A percentile compares a stretch with the other conserved stretches of the same genome.
Conservation (phyloP, 306 rosid species). For the Mimosa pudica region DNA sequence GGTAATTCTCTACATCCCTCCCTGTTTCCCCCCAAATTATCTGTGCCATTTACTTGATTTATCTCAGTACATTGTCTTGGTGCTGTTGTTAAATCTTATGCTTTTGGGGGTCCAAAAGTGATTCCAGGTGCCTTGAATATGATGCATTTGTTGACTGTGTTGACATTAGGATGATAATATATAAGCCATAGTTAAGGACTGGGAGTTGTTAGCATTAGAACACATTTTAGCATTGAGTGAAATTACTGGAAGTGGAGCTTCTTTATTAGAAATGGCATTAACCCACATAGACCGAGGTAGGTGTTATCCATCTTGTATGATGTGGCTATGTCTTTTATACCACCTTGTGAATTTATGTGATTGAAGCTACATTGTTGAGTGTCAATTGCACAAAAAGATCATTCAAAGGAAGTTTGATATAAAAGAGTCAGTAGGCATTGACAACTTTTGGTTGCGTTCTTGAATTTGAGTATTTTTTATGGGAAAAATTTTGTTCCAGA, state of each 20-base stretch:
- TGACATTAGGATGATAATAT: not conserved
- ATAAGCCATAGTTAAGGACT: conserved; percentile 23
- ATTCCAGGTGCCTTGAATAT: not conserved
- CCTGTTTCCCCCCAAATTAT: not conserved
- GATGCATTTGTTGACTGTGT: conserved; percentile 3
- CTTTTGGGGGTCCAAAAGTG: not conserved
- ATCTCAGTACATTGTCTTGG: not conserved
- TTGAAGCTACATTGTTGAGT: not conserved
- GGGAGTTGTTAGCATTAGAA: not conserved
- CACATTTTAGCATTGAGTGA: conserved; percentile 5
- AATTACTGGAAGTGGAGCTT: conserved; percentile 8
- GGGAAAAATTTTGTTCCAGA: not conserved
- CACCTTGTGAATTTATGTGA: not conserved
- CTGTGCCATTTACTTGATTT: conserved; percentile 6
- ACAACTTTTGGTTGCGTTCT: not conserved
- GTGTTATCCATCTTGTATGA: conserved; percentile 20
- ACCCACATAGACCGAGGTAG: not conserved
- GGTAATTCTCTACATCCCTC: not conserved
- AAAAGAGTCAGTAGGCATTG: not conserved
- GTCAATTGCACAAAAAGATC: not conserved
- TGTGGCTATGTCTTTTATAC: not conserved
- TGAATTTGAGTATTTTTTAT: not conserved
- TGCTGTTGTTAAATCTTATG: not conserved
- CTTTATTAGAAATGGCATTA: conserved; percentile 11
- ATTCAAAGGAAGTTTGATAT: conserved; percentile 2